Base-by-base conservation (phyloP, 2,329 filamentous ascomycete species). In the Microsporum audouinii region DNA sequence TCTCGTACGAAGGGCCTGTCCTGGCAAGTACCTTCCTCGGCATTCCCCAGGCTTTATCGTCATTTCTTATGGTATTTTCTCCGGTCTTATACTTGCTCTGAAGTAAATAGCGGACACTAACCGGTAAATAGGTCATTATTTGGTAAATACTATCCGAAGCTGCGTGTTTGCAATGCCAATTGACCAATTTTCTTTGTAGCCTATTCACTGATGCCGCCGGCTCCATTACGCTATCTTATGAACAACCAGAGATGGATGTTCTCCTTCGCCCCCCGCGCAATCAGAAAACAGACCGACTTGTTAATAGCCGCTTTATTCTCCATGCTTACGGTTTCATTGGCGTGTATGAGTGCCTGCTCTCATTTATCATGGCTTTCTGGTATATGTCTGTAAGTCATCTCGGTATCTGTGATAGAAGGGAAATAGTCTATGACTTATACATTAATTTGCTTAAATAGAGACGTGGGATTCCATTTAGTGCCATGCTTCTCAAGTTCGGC, bases 161-260 rank as follows among this genome's bases (percentile, higher is more conserved):
- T 34, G n/a, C 45, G n/a, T 58, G 27, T 10, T 12, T 5, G 45
- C 31, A 41, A 23, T 47, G 8, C 31, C 3, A 36, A 2, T 8
- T 39, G 6, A 60, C 63, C 66, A 56, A 68, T 59, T 4, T 68
- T 67, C 61, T 62, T 65, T 60, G 65, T 66, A 65, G 70, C 80
- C 69, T 89, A 70, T 89, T 91, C 72, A 91, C 88, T 10, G 88
- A 92, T 70, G 89, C 86, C 64, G 81, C 82, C 5, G 86, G 86
- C 1, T 86, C 88, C 0, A 88, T 87, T 0, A 83, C 85, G 1
- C 79, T 92, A 5, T 88, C 88, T 0, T 91, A 89, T 69, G 88
- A 92, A 69, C 81, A 84, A 53, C 87, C 88, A 0, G 88, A 92
- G 71, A 85, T 86, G 0, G 88, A 91, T 66, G 83, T 91, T 0